phyloP scores from a whole-genome alignment of 495 filamentous ascomycete species.

The Clohesyomyces aquaticus region DNA sequence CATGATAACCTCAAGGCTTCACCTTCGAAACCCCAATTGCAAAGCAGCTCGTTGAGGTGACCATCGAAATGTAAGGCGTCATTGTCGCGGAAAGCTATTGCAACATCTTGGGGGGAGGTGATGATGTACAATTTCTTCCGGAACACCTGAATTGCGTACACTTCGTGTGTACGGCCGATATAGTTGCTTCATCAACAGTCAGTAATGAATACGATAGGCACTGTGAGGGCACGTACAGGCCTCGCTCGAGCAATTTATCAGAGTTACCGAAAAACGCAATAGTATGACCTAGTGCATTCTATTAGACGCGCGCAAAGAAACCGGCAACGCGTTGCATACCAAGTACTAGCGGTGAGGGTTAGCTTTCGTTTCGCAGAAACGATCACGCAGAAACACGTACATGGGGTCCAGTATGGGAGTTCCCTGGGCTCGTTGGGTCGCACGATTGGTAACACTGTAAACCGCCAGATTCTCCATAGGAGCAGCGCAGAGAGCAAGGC shows the following conservation, averaged over 20 bases:
- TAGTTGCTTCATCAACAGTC: not conserved
- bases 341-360: not conserved
- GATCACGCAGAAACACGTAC: not conserved
- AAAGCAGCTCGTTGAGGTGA: slow-evolving; percentile 6
- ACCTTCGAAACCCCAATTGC: not conserved
- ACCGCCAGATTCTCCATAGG: not conserved
- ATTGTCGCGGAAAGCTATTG: not conserved
- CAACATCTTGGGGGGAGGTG: not conserved
- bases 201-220: not conserved
- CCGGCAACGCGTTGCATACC: not conserved
- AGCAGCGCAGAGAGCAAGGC: not conserved
- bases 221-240: not conserved
- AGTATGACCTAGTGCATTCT: not conserved
- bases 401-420: slow-evolving; percentile 1
- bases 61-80: slow-evolving; percentile 3
- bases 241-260: slow-evolving; percentile 4
- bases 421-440: not conserved
- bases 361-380: not conserved
- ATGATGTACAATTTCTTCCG: slow-evolving; percentile 7
- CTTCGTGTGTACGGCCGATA: not conserved
- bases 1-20: slow-evolving; percentile 1
- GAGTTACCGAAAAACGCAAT: slow-evolving; percentile 8
- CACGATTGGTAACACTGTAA: not conserved
- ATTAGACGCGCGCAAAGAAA: not conserved
- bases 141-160: not conserved